A percentile compares a stretch with the other conserved stretches of the same genome.
Evolutionary conservation across 2,329 filamentous ascomycete species (phyloP).

Genomic region (Aureobasidium leucospermi): DNA sequence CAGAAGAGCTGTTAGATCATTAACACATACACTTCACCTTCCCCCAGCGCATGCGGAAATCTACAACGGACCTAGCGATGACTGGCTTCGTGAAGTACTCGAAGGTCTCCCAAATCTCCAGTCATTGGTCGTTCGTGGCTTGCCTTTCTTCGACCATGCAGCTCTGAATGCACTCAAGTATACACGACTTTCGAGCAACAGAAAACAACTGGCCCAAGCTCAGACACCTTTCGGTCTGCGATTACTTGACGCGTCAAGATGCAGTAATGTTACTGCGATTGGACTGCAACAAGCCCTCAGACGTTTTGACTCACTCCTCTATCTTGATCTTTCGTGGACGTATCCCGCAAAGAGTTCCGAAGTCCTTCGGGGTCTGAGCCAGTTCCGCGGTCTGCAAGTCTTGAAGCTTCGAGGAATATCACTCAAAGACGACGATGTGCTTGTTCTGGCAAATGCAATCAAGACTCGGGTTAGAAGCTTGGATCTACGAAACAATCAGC

Average conservation of each 20-base stretch:
- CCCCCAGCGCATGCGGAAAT: slow-evolving; percentile 54
- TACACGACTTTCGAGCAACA: neutral
- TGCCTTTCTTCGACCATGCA: slow-evolving; percentile 57
- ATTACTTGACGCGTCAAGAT: slow-evolving; percentile 49
- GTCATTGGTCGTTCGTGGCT: slow-evolving; percentile 49
- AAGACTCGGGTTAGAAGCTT: slow-evolving; percentile 47
- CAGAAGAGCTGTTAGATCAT: slow-evolving; percentile 43
- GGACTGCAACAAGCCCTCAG: slow-evolving; percentile 46
- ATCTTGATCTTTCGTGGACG: slow-evolving; percentile 50
- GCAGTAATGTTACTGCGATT: slow-evolving; percentile 51
- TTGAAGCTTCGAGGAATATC: slow-evolving; percentile 49
- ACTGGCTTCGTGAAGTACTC: slow-evolving; percentile 54
- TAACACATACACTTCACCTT: slow-evolving; percentile 56
- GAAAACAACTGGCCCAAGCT: neutral
- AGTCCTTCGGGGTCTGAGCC: slow-evolving; percentile 42
- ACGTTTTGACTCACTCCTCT: slow-evolving; percentile 48
- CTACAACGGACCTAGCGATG: slow-evolving; percentile 51
- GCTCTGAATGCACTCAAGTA: slow-evolving; percentile 44
- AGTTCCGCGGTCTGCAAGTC: slow-evolving; percentile 46
- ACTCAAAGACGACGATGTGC: slow-evolving; percentile 46
- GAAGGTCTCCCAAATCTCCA: slow-evolving; percentile 52
- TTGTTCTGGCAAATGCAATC: slow-evolving; percentile 46
- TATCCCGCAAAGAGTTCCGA: slow-evolving; percentile 23
- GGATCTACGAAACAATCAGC: slow-evolving; percentile 49
- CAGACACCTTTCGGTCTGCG: slow-evolving; percentile 40